Evolutionary conservation across 2,329 filamentous ascomycete genomes (phyloP).

Genomic region (Rugonectria rugulosa): DNA sequence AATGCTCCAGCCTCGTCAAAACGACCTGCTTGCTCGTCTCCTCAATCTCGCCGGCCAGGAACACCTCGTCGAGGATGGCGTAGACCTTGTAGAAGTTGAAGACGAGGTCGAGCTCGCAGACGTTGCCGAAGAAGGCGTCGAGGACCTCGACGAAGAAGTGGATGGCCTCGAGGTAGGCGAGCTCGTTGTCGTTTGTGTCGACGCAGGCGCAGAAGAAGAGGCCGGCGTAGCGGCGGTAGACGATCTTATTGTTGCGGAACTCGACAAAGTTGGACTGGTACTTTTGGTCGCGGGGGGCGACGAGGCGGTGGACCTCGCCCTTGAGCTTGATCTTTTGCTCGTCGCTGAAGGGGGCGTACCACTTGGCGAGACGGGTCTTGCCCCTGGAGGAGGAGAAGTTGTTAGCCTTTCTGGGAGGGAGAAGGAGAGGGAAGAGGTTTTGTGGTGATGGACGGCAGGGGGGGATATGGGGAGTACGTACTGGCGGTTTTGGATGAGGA

Average conservation of each 20-base stretch:
- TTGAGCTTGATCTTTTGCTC: constrained; percentile 99
- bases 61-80: constrained; percentile 97
- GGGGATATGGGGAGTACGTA: constrained; percentile 47
- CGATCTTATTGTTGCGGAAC: constrained; percentile 91
- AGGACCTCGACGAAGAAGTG: constrained; percentile 99
- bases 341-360: constrained; percentile 98
- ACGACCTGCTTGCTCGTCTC: constrained; percentile 99
- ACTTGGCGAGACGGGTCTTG: constrained; percentile 98
- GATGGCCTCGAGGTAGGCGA: constrained; percentile 95
- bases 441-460: background rate
- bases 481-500: constrained; percentile 91
- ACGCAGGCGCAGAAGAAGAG: constrained; percentile 99
- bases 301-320: constrained; percentile 97
- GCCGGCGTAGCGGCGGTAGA: constrained; percentile 96
- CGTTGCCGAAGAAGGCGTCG: constrained; percentile 98
- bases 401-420: background rate
- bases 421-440: too few species aligned
- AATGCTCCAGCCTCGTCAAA: constrained; percentile 88
- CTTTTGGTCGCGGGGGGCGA: constrained; percentile 97
- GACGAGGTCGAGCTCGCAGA: constrained; percentile 94
- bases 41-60: constrained; percentile 96
- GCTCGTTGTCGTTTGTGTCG: constrained; percentile 98
- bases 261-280: constrained; percentile 99
- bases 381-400: constrained; percentile 69
- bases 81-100: constrained; percentile 91